Conservation (phyloP, 441 rosid genomes). For the Gossypium gossypioides region DNA sequence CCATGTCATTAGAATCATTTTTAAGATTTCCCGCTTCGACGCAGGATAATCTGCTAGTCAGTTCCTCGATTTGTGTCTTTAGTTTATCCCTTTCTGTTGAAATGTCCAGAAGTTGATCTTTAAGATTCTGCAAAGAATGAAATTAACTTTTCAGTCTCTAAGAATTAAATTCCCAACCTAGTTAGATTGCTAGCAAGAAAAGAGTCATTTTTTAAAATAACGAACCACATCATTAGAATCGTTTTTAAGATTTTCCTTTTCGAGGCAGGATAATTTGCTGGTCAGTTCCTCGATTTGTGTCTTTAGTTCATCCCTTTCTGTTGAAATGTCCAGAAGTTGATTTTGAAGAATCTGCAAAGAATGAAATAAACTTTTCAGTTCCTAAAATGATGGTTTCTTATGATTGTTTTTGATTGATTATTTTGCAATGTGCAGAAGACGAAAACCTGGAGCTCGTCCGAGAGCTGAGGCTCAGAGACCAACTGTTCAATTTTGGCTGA, state of each 20-base stretch:
- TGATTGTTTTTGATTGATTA: background rate
- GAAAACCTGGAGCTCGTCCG: conserved; percentile 35
- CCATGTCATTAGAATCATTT: conserved; percentile 19
- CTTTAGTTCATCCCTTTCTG: conserved; percentile 30
- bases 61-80: conserved; percentile 25
- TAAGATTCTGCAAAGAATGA: conserved; percentile 24
- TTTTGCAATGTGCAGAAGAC: background rate
- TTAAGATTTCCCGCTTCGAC: conserved; percentile 18
- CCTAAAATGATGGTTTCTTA: background rate
- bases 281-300: conserved; percentile 25
- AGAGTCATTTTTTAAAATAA: background rate
- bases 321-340: conserved; percentile 22
- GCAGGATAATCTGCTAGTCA: conserved; percentile 8
- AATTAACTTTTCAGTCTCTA: conserved; percentile 5
- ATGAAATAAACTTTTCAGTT: conserved; percentile 9
- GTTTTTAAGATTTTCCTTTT: conserved; percentile 18
- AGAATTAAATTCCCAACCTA: background rate
- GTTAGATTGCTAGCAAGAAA: background rate
- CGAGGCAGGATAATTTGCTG: conserved; percentile 7
- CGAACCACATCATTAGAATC: conserved; percentile 22
- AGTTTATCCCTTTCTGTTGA: conserved; percentile 31
- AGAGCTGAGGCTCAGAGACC: conserved; percentile 15
- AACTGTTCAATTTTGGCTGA: conserved; percentile 22
- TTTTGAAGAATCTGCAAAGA: conserved; percentile 25
- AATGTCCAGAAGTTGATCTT: conserved; percentile 20